phyloP scores from a whole-genome alignment of 2,329 filamentous ascomycete genomes.

The Colletotrichum sp. region DNA sequence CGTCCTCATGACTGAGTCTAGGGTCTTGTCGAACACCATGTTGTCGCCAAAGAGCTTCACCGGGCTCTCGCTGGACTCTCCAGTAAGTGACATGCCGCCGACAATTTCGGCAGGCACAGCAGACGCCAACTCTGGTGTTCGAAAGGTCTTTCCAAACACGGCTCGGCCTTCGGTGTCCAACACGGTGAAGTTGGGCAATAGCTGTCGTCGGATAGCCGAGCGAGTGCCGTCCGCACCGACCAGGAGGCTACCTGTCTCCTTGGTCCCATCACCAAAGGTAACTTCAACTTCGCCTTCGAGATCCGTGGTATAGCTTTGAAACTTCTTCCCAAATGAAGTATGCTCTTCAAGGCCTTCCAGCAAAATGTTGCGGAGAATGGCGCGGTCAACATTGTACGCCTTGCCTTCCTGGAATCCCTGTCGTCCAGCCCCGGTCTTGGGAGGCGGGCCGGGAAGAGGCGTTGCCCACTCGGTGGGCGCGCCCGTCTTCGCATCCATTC shows the following conservation, averaged over 20 bases:
- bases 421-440: not conserved
- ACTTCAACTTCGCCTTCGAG: slow-evolving; percentile 25
- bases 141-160: slow-evolving; percentile 44
- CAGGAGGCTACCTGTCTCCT: slow-evolving; percentile 34
- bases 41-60: slow-evolving; percentile 15
- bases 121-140: slow-evolving; percentile 28
- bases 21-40: slow-evolving; percentile 14
- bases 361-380: slow-evolving; percentile 28
- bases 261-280: slow-evolving; percentile 36
- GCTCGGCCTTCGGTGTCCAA: slow-evolving; percentile 41
- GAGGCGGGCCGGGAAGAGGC: not conserved
- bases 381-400: slow-evolving; percentile 35
- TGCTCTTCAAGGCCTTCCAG: not conserved
- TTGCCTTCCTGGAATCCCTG: not conserved
- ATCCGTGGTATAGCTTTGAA: slow-evolving; percentile 23
- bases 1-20: not conserved
- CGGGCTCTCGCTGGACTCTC: slow-evolving; percentile 18
- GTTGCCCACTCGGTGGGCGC: not conserved
- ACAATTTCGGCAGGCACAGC: slow-evolving; percentile 20
- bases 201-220: slow-evolving; percentile 39
- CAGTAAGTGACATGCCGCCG: slow-evolving; percentile 29
- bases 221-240: slow-evolving; percentile 43
- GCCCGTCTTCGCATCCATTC: not conserved
- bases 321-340: slow-evolving; percentile 32
- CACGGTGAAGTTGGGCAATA: slow-evolving; percentile 35